Conservation (phyloP, 2,329 filamentous ascomycete species). For the Cyphellophora attinorum region DNA sequence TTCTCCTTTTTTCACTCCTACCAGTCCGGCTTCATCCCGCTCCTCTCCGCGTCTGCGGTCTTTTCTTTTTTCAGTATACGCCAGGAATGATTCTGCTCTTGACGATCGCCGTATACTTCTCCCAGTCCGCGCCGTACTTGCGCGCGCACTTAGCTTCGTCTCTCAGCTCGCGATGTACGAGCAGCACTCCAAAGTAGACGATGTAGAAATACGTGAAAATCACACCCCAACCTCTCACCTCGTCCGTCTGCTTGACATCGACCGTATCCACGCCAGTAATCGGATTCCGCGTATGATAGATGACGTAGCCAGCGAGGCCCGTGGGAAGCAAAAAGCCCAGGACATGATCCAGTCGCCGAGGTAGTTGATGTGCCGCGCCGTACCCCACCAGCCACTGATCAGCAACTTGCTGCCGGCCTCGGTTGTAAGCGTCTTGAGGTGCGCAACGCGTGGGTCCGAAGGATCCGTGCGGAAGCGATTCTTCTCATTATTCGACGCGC, state of each 20-base stretch:
- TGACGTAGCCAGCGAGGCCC: slow-evolving; percentile 69
- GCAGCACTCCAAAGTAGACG: slow-evolving; percentile 76
- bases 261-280: slow-evolving; percentile 49
- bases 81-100: slow-evolving; percentile 75
- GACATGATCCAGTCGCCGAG: slow-evolving; percentile 89
- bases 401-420: slow-evolving; percentile 71
- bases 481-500: slow-evolving; percentile 88
- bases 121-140: slow-evolving; percentile 92
- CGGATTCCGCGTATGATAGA: slow-evolving; percentile 42
- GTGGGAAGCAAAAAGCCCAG: slow-evolving; percentile 88
- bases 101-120: slow-evolving; percentile 75
- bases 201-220: slow-evolving; percentile 92
- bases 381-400: slow-evolving; percentile 86
- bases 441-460: slow-evolving; percentile 63
- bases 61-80: slow-evolving; percentile 74
- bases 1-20: no score
- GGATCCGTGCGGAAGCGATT: slow-evolving; percentile 87
- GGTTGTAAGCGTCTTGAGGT: slow-evolving; percentile 81
- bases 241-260: slow-evolving; percentile 60
- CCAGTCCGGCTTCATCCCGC: no score
- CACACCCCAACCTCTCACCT: slow-evolving; percentile 74
- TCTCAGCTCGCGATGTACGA: slow-evolving; percentile 75
- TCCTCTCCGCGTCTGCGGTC: no score
- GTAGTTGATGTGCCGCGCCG: slow-evolving; percentile 90
- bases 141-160: slow-evolving; percentile 84